Evolutionary conservation across 495 filamentous ascomycete genomes (phyloP).

Genomic region (Podospora anserina): DNA sequence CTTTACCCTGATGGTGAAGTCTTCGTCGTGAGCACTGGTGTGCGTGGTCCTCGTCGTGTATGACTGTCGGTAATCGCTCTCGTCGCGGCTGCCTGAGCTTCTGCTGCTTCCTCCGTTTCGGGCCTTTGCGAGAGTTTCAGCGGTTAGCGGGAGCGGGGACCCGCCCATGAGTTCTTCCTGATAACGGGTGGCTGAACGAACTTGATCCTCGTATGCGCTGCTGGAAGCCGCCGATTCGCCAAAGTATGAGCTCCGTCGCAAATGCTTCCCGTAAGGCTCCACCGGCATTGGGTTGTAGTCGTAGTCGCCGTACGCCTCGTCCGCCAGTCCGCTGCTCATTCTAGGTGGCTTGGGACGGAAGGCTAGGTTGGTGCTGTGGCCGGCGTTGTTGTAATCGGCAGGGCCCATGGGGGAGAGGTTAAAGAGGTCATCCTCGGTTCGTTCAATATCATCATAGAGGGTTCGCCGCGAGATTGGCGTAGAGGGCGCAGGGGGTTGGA

Average conservation of each 20-base stretch:
- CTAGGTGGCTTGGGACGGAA: slow-evolving; percentile 20
- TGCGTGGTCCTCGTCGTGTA: slow-evolving; percentile 54
- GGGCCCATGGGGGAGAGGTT: slow-evolving; percentile 29
- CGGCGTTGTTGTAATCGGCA: slow-evolving; percentile 24
- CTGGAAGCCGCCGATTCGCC: slow-evolving; percentile 27
- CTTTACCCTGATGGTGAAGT: slow-evolving; percentile 53
- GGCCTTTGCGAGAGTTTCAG: slow-evolving; percentile 47
- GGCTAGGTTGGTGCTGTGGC: slow-evolving; percentile 18
- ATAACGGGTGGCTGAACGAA: slow-evolving; percentile 45
- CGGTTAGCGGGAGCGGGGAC: slow-evolving; percentile 44
- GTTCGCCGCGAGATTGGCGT: slow-evolving; percentile 33
- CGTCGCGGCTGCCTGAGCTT: slow-evolving; percentile 53
- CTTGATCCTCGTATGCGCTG: slow-evolving; percentile 49
- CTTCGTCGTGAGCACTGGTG: slow-evolving; percentile 46
- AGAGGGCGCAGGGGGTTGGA: slow-evolving; percentile 37
- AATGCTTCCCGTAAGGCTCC: slow-evolving; percentile 27
- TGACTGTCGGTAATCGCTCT: slow-evolving; percentile 55
- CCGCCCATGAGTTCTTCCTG: slow-evolving; percentile 50
- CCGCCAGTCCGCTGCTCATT: slow-evolving; percentile 24
- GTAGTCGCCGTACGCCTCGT: slow-evolving; percentile 23
- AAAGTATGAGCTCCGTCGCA: slow-evolving; percentile 36
- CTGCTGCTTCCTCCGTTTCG: slow-evolving; percentile 48
- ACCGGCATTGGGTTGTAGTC: slow-evolving; percentile 22
- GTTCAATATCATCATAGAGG: slow-evolving; percentile 38
- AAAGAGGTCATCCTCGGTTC: slow-evolving; percentile 30